Conservation (phyloP, 768 basidiomycete species). For the Lactarius hengduanensis region DNA sequence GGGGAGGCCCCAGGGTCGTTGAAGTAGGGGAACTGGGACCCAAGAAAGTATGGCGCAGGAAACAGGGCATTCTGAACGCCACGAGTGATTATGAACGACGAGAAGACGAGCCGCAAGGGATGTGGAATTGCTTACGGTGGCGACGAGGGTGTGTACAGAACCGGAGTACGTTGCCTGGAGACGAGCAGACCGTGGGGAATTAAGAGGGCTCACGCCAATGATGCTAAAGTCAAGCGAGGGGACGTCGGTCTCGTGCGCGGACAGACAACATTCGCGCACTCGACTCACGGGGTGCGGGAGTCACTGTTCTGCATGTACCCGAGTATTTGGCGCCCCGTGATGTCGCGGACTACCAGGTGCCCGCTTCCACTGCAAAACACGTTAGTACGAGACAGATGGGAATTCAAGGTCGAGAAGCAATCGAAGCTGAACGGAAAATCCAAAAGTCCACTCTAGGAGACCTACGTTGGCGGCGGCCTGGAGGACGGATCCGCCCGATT, state of each 20-base stretch:
- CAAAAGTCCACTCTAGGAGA: background rate
- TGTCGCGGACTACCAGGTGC: constrained; percentile 7
- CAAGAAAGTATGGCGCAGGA: constrained; percentile 5
- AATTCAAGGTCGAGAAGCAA: background rate
- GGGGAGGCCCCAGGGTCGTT: background rate
- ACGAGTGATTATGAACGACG: background rate
- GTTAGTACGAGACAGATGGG: background rate
- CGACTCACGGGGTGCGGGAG: background rate
- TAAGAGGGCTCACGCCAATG: background rate
- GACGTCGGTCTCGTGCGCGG: background rate
- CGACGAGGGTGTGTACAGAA: background rate
- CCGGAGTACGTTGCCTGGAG: constrained; percentile 4
- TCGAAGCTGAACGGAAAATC: background rate
- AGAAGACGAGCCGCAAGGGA: background rate
- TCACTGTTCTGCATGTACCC: background rate
- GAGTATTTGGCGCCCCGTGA: background rate
- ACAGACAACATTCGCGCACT: background rate
- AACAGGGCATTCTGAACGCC: constrained; percentile 3
- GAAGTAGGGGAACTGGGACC: background rate
- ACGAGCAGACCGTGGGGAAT: background rate
- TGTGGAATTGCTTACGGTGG: background rate
- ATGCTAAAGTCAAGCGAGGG: background rate
- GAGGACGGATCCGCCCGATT: background rate
- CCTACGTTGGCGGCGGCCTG: background rate
- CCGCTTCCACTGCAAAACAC: background rate